Conservation (phyloP, 306 rosid species). For the Oemleria cerasiformis region DNA sequence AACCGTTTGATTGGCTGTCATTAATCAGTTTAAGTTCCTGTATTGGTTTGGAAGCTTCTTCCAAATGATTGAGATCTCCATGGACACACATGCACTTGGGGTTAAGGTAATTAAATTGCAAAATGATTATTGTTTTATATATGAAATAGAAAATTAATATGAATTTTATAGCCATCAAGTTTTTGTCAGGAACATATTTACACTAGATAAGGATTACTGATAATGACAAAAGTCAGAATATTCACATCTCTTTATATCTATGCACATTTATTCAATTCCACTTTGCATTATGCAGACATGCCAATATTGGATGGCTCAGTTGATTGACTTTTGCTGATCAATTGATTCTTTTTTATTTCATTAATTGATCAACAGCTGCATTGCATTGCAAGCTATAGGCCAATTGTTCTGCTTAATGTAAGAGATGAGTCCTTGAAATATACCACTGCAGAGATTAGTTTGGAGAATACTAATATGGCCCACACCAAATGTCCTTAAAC, state of each 20-base stretch:
- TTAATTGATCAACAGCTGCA: neutral
- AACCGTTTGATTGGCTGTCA: neutral
- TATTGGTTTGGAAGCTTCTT: constrained; percentile 1
- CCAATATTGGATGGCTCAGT: neutral
- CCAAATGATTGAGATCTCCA: neutral
- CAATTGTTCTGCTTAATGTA: neutral
- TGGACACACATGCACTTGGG: neutral
- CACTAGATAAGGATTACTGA: neutral
- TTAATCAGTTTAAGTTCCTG: neutral
- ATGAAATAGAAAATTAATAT: neutral
- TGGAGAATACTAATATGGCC: constrained; percentile 2
- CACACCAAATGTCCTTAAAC: neutral
- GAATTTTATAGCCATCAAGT: neutral
- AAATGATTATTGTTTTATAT: neutral
- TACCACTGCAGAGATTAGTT: neutral
- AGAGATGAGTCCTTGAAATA: neutral
- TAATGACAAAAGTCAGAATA: neutral
- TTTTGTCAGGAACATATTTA: neutral
- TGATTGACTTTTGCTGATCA: neutral
- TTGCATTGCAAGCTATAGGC: neutral
- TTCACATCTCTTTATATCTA: neutral
- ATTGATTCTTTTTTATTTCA: neutral
- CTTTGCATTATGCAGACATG: neutral
- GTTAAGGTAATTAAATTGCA: constrained; percentile 7
- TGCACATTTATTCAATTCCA: neutral